Base-by-base conservation (phyloP, 108 stramenopile species). In the Skeletonema costatum region DNA sequence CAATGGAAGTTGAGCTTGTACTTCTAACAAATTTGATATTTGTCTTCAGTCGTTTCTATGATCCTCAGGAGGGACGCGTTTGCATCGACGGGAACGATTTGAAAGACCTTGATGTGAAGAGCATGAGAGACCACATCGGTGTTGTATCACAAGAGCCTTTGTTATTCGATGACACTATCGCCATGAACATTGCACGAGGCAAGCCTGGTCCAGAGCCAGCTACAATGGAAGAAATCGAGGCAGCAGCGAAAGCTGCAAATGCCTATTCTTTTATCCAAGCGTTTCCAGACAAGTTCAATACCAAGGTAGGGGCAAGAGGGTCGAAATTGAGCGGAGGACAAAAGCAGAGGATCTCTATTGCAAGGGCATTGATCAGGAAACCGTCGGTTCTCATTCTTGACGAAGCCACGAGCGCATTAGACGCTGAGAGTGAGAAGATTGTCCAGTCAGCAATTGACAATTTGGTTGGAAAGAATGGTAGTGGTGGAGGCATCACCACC, bases 381-480 rank as follows among this genome's bases (percentile, higher is more conserved):
- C 83, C 83, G 1, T 31, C 31, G 5, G 19, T 84, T 21, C 67
- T 84, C 44, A 60, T 84, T 36, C 53, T 84, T 0, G 83, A 84
- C 35, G 79, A 80, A 60, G 68, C 97, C 16, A 98, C 98, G 10
- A 83, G 82, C 2, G 12, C 30, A 17, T 64, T 93, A 0, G 92
- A 93, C 70, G 71, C 77, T 13, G 82, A 88, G 32, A 71, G 66
- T n/a, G 91, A 96, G 73, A 76, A 74, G 62, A 69, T 90, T 33
- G 94, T 95, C 30, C 94, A 96, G 71, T 75, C 81, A 39, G 94
- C 96, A 9, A 87, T 97, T 80, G 92, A 96, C 77, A 75, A 89
- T 62, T 83, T 94, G 77, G 69, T 90, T 66, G 64, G 60, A 35
- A 60, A 80, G 35, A 89, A 92, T 56, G 53, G 21, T 6, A 56